A percentile compares a stretch with the other conserved stretches of the same genome.
Conservation (phyloP, 2,329 filamentous ascomycete genomes). For the Graphilbum sp. region DNA sequence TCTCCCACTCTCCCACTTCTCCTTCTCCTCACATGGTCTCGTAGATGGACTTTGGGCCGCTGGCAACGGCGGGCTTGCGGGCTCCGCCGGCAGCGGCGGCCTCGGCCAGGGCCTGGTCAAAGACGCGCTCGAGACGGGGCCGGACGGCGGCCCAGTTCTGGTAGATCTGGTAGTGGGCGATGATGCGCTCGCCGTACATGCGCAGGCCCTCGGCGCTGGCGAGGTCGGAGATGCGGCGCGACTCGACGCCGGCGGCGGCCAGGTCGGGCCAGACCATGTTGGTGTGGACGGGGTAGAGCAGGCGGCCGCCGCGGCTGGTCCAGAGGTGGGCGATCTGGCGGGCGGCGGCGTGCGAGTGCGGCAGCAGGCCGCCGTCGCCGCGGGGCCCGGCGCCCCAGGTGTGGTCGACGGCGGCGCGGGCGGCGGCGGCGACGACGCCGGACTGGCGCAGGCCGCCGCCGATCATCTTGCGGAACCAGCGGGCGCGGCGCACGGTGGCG, state of each 20-base stretch:
- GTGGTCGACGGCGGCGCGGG: constrained; percentile 61
- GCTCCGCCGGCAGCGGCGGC: constrained; percentile 4
- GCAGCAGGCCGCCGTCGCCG: constrained; percentile 45
- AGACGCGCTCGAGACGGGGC: constrained; percentile 35
- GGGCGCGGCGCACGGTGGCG: constrained; percentile 44
- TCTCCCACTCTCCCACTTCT: not conserved
- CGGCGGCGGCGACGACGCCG: constrained; percentile 60
- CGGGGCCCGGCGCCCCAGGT: constrained; percentile 47
- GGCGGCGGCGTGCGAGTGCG: constrained; percentile 44
- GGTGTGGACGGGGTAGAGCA: constrained; percentile 59
- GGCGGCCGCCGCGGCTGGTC: constrained; percentile 50
- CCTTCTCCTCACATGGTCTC: not conserved
- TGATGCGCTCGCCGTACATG: constrained; percentile 23
- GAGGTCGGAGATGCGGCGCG: constrained; percentile 21
- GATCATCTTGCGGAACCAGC: constrained; percentile 67
- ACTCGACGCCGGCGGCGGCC: constrained; percentile 33
- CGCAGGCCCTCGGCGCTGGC: constrained; percentile 26
- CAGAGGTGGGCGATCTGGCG: constrained; percentile 45
- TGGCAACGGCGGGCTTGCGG: not conserved
- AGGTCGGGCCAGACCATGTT: constrained; percentile 86
- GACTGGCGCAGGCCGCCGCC: constrained; percentile 65
- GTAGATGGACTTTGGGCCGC: constrained; percentile 1
- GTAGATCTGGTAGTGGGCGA: constrained; percentile 45
- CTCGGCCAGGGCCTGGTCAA: constrained; percentile 22
- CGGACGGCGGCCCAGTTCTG: constrained; percentile 43